These are phyloP conservation scores for Lachancea thermotolerans DNA, from an alignment of 805 yeast genomes.

Conservation along the genomic window DNA sequence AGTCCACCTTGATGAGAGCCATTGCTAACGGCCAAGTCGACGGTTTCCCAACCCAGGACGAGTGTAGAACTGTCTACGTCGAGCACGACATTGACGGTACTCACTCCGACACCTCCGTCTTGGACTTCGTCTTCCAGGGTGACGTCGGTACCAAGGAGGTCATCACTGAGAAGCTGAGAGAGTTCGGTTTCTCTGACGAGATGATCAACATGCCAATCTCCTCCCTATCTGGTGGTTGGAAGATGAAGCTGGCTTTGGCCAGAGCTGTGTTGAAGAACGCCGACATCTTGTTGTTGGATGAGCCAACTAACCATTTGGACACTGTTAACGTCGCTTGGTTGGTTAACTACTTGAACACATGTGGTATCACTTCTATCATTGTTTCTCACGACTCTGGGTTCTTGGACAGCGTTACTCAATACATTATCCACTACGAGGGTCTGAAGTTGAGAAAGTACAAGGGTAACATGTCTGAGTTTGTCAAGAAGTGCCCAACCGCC, in stretches of 20 bases:
- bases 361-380: slow-evolving; percentile 97
- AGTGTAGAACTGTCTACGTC: slow-evolving; percentile 98
- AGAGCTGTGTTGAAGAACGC: slow-evolving; percentile 99
- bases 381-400: slow-evolving; percentile 99
- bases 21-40: slow-evolving; percentile 98
- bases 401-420: slow-evolving; percentile 95
- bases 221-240: slow-evolving; percentile 99
- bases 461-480: slow-evolving; percentile 99
- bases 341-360: slow-evolving; percentile 96
- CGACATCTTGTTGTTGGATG: slow-evolving; percentile 94
- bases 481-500: slow-evolving; percentile 97
- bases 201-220: slow-evolving; percentile 92
- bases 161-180: slow-evolving; percentile 68
- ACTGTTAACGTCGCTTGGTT: slow-evolving; percentile 99
- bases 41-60: slow-evolving; percentile 99
- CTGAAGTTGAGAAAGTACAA: slow-evolving; percentile 99
- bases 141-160: slow-evolving; percentile 71
- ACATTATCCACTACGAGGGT: slow-evolving; percentile 99
- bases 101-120: slow-evolving; percentile 91
- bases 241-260: slow-evolving; percentile 99
- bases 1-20: slow-evolving; percentile 96
- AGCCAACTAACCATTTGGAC: slow-evolving; percentile 99
- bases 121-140: slow-evolving; percentile 76
- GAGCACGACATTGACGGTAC: slow-evolving; percentile 99
- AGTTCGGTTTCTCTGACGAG: slow-evolving; percentile 89